Base-by-base conservation (phyloP, 2,329 filamentous ascomycete species). In the Beauveria caledonica region DNA sequence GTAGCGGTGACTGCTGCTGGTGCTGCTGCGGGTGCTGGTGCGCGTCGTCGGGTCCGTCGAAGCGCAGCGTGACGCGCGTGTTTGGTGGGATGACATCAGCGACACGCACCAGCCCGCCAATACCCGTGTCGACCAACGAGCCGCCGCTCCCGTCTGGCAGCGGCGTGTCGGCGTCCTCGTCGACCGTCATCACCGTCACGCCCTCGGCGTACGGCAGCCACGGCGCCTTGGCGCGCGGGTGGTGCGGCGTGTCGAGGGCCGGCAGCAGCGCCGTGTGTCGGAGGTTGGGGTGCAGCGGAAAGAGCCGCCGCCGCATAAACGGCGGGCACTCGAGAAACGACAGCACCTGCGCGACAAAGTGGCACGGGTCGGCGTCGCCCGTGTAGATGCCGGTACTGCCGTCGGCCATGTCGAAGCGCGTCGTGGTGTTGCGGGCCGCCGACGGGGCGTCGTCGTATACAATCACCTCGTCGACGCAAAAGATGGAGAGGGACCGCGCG, bases 311-410 rank as follows among this genome's bases (percentile, higher is more conserved):
- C 67, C 89, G 85, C 74, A 96, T 85, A 73, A 94, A 88, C 1
- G 90, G 89, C 33, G 91, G 91, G 5, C 89, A 89, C 73, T 96
- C 91, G 62, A 95, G 83, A 73, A 92, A 96, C 62, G 84, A 86
- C 8, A 96, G 78, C 7, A 95, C 76, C 69, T 94, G 90, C 55
- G 85, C 81, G 23, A 96, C 79, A 74, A 93, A 95, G 74, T 92
- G 87, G 62, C 86, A 86, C 1, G 90, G 90, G 68, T 94, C 87
- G 15, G 84, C 78, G 69, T 86, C 88, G 64, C 86, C 88, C 1
- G 88, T 91, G 74, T 85, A 80, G 67, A 77, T 17, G 39, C 13
- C 49, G 25, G 29, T n/a, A 3, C 21, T 4, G 42, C 10, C 25
- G 40, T 13, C 25, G 50, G 36, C 17, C 11, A 4, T 25, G 45